Conservation (phyloP, 2,329 filamentous ascomycete species). For the Intubia oerlemansii region DNA sequence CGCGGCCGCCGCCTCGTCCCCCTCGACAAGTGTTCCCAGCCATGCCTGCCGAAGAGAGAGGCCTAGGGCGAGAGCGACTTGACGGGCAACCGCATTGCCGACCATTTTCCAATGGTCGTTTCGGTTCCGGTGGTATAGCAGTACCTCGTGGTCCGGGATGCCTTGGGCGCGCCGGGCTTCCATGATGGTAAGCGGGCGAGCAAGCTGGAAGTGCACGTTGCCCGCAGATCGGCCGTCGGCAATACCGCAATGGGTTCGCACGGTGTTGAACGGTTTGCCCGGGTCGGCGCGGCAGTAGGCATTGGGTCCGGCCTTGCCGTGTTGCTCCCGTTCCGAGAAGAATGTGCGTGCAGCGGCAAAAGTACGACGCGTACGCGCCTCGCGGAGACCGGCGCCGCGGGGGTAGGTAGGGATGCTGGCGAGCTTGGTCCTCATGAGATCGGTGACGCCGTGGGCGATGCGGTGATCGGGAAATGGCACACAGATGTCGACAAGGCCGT, state of each 20-base stretch:
- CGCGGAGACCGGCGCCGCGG: constrained; percentile 27
- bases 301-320: constrained; percentile 5
- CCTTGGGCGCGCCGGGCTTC: constrained; percentile 51
- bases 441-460: constrained; percentile 19
- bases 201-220: constrained; percentile 43
- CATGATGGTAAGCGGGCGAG: constrained; percentile 38
- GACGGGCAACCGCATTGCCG: constrained; percentile 57
- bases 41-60: constrained; percentile 39
- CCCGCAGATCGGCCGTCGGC: constrained; percentile 33
- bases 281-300: constrained; percentile 22
- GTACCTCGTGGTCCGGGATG: constrained; percentile 45
- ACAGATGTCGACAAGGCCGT: constrained; percentile 39
- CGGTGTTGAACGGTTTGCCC: constrained; percentile 31
- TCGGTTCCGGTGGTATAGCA: constrained; percentile 29
- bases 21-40: constrained; percentile 16
- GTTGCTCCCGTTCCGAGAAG: constrained; percentile 15
- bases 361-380: constrained; percentile 17
- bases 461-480: constrained; percentile 49
- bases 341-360: constrained; percentile 15
- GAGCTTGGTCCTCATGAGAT: constrained; percentile 22
- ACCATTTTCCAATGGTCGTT: constrained; percentile 40
- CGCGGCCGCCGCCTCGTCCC: neutral
- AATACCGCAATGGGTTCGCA: constrained; percentile 31
- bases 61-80: constrained; percentile 45
- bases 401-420: constrained; percentile 37